Evolutionary conservation across 768 basidiomycete genomes (phyloP).

Genomic region (Antrodiella citrinella): DNA sequence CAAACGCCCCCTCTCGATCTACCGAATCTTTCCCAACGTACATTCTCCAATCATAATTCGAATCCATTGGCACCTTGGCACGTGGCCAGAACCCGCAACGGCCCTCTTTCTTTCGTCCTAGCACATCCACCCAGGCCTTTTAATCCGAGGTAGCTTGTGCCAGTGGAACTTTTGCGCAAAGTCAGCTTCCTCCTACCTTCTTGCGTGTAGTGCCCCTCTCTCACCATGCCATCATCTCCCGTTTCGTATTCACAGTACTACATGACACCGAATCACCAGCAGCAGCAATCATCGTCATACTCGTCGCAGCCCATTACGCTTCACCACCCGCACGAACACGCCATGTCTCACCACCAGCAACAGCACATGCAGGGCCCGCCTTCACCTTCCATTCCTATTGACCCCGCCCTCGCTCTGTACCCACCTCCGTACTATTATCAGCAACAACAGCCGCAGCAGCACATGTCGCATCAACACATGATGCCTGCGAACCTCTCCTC

Average conservation of each 20-base stretch:
- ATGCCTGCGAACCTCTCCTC: constrained; percentile 59
- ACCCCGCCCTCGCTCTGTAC: constrained; percentile 62
- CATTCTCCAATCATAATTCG: constrained; percentile 6
- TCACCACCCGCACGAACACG: constrained; percentile 13
- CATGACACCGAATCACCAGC: constrained; percentile 8
- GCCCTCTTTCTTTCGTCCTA: constrained; percentile 1
- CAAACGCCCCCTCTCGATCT: constrained; percentile 6
- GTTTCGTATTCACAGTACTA: constrained; percentile 12
- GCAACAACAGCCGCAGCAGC: constrained; percentile 38
- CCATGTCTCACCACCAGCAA: constrained; percentile 10
- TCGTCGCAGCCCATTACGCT: constrained; percentile 14
- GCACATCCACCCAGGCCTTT: constrained; percentile 2
- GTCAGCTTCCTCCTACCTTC: constrained; percentile 5
- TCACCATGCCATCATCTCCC: constrained; percentile 10
- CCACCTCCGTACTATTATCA: constrained; percentile 49
- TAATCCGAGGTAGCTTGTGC: not conserved
- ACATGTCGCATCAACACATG: constrained; percentile 45
- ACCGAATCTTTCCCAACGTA: not conserved
- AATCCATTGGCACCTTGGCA: not conserved
- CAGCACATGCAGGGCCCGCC: not conserved
- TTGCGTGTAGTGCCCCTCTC: constrained; percentile 1
- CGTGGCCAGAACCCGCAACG: constrained; percentile 4
- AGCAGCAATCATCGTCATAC: constrained; percentile 10
- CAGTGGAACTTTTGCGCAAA: constrained; percentile 8
- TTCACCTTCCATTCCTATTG: constrained; percentile 29